Evolutionary conservation across 164 flowering plant genomes (phyloP).

Genomic region (Vitis rupestris): DNA sequence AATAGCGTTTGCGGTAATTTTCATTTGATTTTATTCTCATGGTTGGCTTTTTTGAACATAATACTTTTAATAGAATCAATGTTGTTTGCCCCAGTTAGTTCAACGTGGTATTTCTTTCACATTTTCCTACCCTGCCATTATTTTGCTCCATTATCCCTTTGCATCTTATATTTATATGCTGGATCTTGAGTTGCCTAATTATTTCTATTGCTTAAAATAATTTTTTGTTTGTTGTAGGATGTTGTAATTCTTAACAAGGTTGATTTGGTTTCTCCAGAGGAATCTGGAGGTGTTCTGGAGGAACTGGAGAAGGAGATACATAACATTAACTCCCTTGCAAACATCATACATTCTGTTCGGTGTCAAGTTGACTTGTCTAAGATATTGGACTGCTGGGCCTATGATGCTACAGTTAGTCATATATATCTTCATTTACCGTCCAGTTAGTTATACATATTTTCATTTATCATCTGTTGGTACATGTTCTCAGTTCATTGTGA

Average conservation of each 20-base stretch:
- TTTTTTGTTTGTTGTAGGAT: constrained; percentile 55
- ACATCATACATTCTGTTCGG: constrained; percentile 58
- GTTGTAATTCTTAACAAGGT: constrained; percentile 90
- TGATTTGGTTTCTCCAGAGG: constrained; percentile 75
- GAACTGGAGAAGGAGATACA: constrained; percentile 79
- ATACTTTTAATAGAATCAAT: background rate
- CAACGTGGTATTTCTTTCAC: no score
- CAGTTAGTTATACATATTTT: background rate
- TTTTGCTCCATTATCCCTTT: background rate
- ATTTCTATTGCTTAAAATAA: constrained; percentile 3
- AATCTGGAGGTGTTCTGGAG: constrained; percentile 40
- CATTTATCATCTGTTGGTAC: background rate
- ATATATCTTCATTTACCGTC: constrained; percentile 7
- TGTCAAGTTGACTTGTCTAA: constrained; percentile 86
- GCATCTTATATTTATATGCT: background rate
- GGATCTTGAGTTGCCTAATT: background rate
- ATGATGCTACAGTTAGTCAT: constrained; percentile 71
- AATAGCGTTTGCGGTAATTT: constrained; percentile 88
- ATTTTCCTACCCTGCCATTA: background rate
- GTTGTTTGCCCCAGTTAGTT: no score
- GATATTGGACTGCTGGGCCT: constrained; percentile 72
- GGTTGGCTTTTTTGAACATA: constrained; percentile 1
- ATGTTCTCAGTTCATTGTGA: background rate
- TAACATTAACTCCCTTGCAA: constrained; percentile 78
- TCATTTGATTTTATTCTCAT: background rate